Conservation (phyloP, 306 rosid species). For the Pueraria montana region DNA sequence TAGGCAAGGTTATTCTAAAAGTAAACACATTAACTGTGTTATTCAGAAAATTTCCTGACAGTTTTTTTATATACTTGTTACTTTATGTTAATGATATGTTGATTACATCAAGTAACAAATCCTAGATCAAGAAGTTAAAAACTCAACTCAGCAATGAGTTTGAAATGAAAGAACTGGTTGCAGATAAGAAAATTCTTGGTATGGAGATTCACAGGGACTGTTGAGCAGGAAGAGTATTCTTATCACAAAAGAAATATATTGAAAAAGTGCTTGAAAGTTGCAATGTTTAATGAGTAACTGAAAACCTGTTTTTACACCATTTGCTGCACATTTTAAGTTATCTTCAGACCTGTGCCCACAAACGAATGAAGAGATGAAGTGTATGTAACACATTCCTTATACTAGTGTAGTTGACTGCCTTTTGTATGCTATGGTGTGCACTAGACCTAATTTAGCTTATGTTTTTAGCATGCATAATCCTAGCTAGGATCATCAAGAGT, state of each 20-base stretch:
- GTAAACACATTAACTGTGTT: background rate
- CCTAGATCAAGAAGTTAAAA: background rate
- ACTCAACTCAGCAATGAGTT: background rate
- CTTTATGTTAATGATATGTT: background rate
- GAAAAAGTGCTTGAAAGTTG: background rate
- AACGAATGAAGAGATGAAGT: background rate
- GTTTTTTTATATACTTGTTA: background rate
- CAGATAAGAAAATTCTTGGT: background rate
- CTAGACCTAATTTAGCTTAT: background rate
- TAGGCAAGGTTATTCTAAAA: background rate
- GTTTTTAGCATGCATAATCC: background rate
- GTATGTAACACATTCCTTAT: background rate
- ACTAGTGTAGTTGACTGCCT: background rate
- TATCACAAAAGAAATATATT: background rate
- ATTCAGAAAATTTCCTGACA: background rate
- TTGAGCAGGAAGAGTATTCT: background rate
- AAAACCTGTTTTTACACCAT: background rate
- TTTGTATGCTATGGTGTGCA: background rate
- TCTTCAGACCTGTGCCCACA: background rate
- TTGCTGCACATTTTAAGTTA: background rate
- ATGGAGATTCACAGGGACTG: background rate
- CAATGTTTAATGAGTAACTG: background rate
- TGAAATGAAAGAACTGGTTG: too few species aligned
- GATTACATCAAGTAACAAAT: background rate
- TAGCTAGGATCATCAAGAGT: background rate